Evolutionary conservation across 163 green algal genomes (phyloP), one percentile per base, ranked within the genome.

Genomic region (Chlamydomonas reinhardtii): DNA sequence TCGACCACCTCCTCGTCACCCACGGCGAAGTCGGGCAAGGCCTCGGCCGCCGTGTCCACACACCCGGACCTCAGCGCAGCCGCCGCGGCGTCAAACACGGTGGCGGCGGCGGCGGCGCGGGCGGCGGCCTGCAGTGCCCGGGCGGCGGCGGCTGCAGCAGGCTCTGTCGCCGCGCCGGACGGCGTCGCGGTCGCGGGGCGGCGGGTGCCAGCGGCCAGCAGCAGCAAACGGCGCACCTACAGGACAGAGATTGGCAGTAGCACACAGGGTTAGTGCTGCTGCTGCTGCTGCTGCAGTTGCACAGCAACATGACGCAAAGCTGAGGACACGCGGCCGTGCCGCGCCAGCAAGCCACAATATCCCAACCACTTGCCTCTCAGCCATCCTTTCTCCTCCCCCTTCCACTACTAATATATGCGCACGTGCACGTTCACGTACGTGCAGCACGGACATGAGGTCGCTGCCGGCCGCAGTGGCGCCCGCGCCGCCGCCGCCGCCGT

Each of bases 191-290:
- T 31, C 52, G 4, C 62, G 62, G 27, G 54, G 1, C 48, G 65
- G 29, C 62, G 34, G 56, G 39, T 81, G 61, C 61, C 61, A 15
- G 76, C 76, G 37, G 77, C 77, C 15, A 76, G 66, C 24, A 84
- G 43, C n/a, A 76, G 65, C 65, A 84, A 66, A 2, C 65, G 65
- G 4, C 77, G 64, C 37, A 84, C 76, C 76, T 84, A 37, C 4
- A 27, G 15, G 6, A 20, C n/a, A n/a, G n/a, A n/a, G n/a, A n/a
- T n/a, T n/a, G n/a, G n/a, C n/a, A n/a, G n/a, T n/a, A n/a, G n/a
- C n/a, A n/a, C n/a, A n/a, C n/a, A n/a, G n/a, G n/a, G n/a, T n/a
- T n/a, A n/a, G n/a, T n/a, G n/a, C n/a, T n/a, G n/a, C n/a, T n/a
- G n/a, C n/a, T n/a, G n/a, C n/a, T n/a, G n/a, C n/a, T n/a, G n/a